These are phyloP conservation scores for Sisymbrium altissimum DNA, from an alignment of 345 rosid species.

Conservation along the genomic window DNA sequence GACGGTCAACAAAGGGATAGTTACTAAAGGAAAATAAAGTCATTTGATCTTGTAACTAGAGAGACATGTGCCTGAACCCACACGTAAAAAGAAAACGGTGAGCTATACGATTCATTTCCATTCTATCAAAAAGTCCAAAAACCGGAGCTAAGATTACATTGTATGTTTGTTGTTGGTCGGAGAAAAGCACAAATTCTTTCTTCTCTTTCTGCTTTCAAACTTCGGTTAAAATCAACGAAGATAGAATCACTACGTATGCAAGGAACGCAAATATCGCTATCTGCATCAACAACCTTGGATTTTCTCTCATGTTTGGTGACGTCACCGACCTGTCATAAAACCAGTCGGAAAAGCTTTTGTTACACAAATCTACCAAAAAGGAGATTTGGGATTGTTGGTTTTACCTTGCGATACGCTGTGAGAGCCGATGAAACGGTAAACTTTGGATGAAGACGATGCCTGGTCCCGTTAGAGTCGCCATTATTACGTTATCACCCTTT, in stretches of 20 bases:
- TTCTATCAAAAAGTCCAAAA: constrained; percentile 10
- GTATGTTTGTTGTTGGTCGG: constrained; percentile 15
- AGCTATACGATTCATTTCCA: background rate
- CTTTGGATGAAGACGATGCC: constrained; percentile 97
- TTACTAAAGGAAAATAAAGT: background rate
- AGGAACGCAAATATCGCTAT: constrained; percentile 82
- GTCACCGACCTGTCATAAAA: constrained; percentile 75
- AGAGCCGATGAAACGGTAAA: constrained; percentile 80
- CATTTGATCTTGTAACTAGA: background rate
- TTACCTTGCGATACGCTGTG: constrained; percentile 92
- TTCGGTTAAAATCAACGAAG: constrained; percentile 90
- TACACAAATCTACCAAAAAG: background rate
- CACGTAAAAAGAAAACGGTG: background rate
- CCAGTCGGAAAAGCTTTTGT: background rate
- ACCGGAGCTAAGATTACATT: constrained; percentile 3
- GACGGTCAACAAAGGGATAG: background rate
- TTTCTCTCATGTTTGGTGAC: constrained; percentile 97
- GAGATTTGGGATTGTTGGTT: background rate
- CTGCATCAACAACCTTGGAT: constrained; percentile 80
- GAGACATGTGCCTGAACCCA: background rate
- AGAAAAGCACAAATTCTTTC: background rate
- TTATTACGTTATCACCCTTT: constrained; percentile 89
- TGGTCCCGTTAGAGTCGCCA: constrained; percentile 83
- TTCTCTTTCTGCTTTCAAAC: constrained; percentile 40
- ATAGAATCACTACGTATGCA: constrained; percentile 90